Base-by-base conservation (phyloP, 1,284 basidiomycete genomes). In the Puccinia novopanici region DNA sequence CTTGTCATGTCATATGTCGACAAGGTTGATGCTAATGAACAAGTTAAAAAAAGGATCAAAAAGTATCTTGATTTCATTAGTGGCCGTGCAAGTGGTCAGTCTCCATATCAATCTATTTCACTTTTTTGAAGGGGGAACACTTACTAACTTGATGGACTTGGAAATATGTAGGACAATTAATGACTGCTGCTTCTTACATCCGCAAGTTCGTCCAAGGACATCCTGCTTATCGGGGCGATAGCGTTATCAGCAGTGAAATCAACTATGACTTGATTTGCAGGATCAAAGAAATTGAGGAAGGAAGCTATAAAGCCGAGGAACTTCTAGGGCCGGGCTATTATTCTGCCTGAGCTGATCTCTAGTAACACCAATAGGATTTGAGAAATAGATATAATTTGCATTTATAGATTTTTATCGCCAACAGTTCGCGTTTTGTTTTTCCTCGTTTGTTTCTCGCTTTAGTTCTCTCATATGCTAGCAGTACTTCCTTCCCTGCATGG, bases 251-350 rank as follows among this genome's bases (percentile, higher is more conserved):
- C 72, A 90, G 94, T 84, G 91, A 93, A 87, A 94, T 99, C 85
- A 98, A 96, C 85, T 97, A 95, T 85, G 97, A 99, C 86, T 89
- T 99, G 57, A 89, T 98, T 85, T 89, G 91, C 73, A 92, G 93
- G 9, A 87, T 98, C n/a, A 95, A 99, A 85, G 91, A 93, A 85
- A 92, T 99, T 61, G 83, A 87, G 85, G 83, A 83, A 76, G 82
- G 87, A 81, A 50, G 82, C 81, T 59, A 82, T 81, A 50, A 42
- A 48, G 78, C 70, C 12, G 70, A 80, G 30, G 78, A 73, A 50
- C 57, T 80, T 15, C 45, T 80, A 30, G 70, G 70, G 5, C 27
- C 37, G 24, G 70, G 59, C 9, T 80, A 80, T 37, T 72, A 37
- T 55, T 54, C 45, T 37, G 22, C 12, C 55, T 54, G 48, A 55